These are phyloP conservation scores for Medicago arabica DNA, from an alignment of 306 rosid genomes.

Conservation along the genomic window DNA sequence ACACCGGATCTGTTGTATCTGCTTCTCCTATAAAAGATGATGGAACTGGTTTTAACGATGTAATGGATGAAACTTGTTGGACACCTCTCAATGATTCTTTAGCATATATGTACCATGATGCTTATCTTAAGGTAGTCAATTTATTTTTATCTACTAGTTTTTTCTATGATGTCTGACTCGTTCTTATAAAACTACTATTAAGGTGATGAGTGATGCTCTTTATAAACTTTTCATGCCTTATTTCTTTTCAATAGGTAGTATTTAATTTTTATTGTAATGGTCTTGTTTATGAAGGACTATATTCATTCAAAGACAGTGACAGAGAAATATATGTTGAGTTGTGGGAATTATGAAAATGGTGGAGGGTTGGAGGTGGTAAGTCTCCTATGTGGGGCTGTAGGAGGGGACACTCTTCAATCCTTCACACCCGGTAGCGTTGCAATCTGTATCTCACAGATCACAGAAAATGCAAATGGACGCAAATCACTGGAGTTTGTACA, in stretches of 20 bases:
- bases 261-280: constrained; percentile 5
- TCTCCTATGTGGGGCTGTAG: constrained; percentile 54
- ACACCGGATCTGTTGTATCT: constrained; percentile 52
- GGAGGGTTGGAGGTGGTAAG: constrained; percentile 56
- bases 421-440: background rate
- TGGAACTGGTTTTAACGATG: constrained; percentile 46
- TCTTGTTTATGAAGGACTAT: constrained; percentile 43
- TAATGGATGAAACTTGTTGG: constrained; percentile 58
- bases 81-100: constrained; percentile 50
- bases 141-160: too few species aligned
- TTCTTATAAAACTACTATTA: too few species aligned
- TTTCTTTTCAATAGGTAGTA: too few species aligned
- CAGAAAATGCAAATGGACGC: background rate
- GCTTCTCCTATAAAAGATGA: constrained; percentile 54
- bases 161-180: too few species aligned
- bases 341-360: constrained; percentile 22
- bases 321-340: constrained; percentile 48
- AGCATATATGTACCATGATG: background rate
- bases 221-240: too few species aligned
- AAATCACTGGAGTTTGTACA: background rate
- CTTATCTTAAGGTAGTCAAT: constrained; percentile 20
- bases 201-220: background rate
- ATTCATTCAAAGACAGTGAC: constrained; percentile 48
- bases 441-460: constrained; percentile 36
- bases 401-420: constrained; percentile 48